Evolutionary conservation across 2,329 filamentous ascomycete genomes (phyloP).

Genomic region (Pseudogymnoascus sp.): DNA sequence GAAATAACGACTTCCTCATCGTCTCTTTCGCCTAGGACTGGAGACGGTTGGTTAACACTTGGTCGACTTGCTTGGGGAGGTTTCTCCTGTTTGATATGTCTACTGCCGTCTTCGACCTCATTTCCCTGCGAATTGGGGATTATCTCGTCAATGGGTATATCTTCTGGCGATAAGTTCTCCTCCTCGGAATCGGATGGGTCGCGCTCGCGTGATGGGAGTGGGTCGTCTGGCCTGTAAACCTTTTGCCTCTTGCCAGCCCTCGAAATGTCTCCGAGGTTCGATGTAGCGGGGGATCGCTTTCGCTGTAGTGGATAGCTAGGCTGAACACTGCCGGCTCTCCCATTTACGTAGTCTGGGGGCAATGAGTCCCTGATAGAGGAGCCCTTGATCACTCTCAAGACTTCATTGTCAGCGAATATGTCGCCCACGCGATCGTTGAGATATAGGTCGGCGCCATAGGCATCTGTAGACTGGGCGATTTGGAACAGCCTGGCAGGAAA

Average conservation of each 20-base stretch:
- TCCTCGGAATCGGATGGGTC: background rate
- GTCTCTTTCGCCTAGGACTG: background rate
- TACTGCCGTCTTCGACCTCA: background rate
- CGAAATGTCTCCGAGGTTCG: background rate
- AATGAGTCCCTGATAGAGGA: constrained; percentile 9
- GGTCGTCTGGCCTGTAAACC: constrained; percentile 2
- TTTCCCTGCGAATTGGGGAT: background rate
- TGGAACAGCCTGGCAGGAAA: constrained; percentile 2
- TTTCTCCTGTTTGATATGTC: background rate
- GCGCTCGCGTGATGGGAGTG: background rate
- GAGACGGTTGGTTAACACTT: background rate
- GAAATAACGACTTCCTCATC: background rate
- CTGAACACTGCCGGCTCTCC: background rate
- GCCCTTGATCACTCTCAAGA: constrained; percentile 9
- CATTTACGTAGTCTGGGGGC: background rate
- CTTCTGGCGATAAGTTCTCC: background rate
- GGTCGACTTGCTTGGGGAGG: background rate
- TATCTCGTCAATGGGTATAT: background rate
- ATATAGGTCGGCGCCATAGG: constrained; percentile 7
- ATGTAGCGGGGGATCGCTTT: constrained; percentile 6
- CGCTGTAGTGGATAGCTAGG: background rate
- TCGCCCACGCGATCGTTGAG: constrained; percentile 9
- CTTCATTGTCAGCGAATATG: constrained; percentile 11
- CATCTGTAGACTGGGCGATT: constrained; percentile 9
- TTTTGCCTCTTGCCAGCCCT: constrained; percentile 7